phyloP scores from a whole-genome alignment of 441 rosid genomes.

The Euphorbia corollata region DNA sequence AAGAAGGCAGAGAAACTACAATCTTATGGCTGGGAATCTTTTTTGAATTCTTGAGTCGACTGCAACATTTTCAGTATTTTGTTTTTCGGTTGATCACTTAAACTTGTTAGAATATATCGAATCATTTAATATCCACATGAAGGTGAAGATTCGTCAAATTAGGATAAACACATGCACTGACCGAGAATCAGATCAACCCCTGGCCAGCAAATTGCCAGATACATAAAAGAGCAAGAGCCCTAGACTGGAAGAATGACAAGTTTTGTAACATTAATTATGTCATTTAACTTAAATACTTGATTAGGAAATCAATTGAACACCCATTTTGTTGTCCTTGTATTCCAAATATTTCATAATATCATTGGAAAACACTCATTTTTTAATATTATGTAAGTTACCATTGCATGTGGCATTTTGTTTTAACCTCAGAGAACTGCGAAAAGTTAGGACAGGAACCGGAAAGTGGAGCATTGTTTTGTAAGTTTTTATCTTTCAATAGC shows the following conservation, averaged over 20 bases:
- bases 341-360: too few species aligned
- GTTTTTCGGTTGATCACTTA: not conserved
- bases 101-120: not conserved
- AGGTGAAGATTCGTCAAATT: constrained; percentile 2
- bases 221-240: too few species aligned
- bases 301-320: too few species aligned
- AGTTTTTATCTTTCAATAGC: too few species aligned
- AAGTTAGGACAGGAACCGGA: constrained; percentile 26
- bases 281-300: too few species aligned
- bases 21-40: constrained; percentile 67
- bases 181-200: not conserved
- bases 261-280: too few species aligned
- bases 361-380: too few species aligned
- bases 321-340: too few species aligned
- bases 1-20: constrained; percentile 59
- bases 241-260: too few species aligned
- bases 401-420: too few species aligned
- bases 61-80: not conserved
- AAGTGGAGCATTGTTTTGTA: constrained; percentile 26
- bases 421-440: constrained; percentile 43
- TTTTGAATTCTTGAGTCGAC: constrained; percentile 44
- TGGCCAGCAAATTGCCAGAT: too few species aligned
- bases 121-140: not conserved
- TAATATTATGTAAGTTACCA: too few species aligned
- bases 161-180: not conserved